Percentiles rank a stretch among this genome's conserved stretches.
Conservation (phyloP, 2,329 filamentous ascomycete genomes). For the Beauveria pseudobassiana region DNA sequence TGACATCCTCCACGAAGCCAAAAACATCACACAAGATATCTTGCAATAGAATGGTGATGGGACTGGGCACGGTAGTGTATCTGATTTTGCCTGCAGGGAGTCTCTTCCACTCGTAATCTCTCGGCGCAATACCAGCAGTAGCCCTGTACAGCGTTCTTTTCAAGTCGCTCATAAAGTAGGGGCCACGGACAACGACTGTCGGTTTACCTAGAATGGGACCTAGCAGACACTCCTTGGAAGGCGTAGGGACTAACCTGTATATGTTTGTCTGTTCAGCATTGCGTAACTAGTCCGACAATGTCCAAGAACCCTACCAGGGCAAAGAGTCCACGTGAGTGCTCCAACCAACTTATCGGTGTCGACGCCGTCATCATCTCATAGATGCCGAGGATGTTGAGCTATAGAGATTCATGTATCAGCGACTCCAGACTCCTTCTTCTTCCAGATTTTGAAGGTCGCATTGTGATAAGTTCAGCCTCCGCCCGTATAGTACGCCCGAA, state of each 20-base stretch:
- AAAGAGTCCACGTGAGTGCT: neutral
- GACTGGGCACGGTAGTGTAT: conserved; percentile 3
- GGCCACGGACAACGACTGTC: neutral
- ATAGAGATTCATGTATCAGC: conserved; percentile 13
- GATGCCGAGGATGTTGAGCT: conserved; percentile 10
- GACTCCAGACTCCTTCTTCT: neutral
- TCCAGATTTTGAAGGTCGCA: conserved; percentile 10
- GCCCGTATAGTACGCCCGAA: conserved; percentile 9
- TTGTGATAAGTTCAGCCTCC: neutral
- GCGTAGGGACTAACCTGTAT: conserved; percentile 10
- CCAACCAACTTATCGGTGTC: conserved; percentile 7
- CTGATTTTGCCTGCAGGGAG: neutral
- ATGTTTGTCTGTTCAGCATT: neutral
- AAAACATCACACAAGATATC: conserved; percentile 13
- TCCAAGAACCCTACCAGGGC: neutral
- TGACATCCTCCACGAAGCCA: conserved; percentile 3
- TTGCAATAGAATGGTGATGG: conserved; percentile 10
- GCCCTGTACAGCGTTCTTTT: neutral
- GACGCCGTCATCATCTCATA: conserved; percentile 13
- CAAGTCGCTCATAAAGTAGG: neutral
- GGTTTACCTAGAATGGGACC: neutral
- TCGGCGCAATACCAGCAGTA: conserved; percentile 11
- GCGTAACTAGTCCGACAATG: neutral
- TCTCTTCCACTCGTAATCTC: conserved; percentile 8
- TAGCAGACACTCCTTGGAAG: conserved; percentile 8